Evolutionary conservation across 768 basidiomycete genomes (phyloP).

Genomic region (Collybiopsis luxurians): DNA sequence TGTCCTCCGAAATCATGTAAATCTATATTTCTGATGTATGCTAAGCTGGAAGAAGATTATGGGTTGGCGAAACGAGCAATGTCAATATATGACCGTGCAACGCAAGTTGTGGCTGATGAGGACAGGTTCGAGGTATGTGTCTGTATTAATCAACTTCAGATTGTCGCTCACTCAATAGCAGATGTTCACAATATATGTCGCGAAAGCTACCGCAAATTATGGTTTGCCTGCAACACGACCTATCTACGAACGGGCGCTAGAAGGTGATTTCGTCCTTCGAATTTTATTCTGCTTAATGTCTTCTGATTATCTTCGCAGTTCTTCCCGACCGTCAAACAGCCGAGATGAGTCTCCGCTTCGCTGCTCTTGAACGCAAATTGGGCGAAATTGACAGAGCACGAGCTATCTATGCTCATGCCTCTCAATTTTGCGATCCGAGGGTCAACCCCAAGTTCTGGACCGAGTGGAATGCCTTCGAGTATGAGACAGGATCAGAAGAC

Average conservation of each 20-base stretch:
- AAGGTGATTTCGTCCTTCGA: slow-evolving; percentile 37
- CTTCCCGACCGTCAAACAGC: slow-evolving; percentile 94
- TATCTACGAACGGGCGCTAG: slow-evolving; percentile 94
- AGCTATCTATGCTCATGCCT: slow-evolving; percentile 95
- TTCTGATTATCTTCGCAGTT: slow-evolving; percentile 27
- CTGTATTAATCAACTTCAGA: neutral
- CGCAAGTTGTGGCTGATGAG: slow-evolving; percentile 77
- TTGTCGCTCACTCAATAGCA: slow-evolving; percentile 25
- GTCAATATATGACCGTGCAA: slow-evolving; percentile 93
- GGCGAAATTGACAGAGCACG: slow-evolving; percentile 98
- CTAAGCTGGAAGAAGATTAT: slow-evolving; percentile 91
- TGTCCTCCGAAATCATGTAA: slow-evolving; percentile 96
- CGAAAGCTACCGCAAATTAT: slow-evolving; percentile 94
- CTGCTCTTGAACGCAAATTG: slow-evolving; percentile 92
- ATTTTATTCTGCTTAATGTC: neutral
- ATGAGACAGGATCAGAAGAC: slow-evolving; percentile 98
- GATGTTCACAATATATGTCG: slow-evolving; percentile 98
- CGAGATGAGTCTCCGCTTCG: slow-evolving; percentile 97
- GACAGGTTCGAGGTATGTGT: slow-evolving; percentile 89
- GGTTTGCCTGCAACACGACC: slow-evolving; percentile 94
- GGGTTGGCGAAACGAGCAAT: slow-evolving; percentile 96
- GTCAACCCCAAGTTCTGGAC: slow-evolving; percentile 91
- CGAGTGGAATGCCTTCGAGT: slow-evolving; percentile 97
- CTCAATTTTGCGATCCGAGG: slow-evolving; percentile 97
- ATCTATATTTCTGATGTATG: slow-evolving; percentile 93